Conservation (phyloP, 805 yeast genomes). For the Yamadazyma olivae region DNA sequence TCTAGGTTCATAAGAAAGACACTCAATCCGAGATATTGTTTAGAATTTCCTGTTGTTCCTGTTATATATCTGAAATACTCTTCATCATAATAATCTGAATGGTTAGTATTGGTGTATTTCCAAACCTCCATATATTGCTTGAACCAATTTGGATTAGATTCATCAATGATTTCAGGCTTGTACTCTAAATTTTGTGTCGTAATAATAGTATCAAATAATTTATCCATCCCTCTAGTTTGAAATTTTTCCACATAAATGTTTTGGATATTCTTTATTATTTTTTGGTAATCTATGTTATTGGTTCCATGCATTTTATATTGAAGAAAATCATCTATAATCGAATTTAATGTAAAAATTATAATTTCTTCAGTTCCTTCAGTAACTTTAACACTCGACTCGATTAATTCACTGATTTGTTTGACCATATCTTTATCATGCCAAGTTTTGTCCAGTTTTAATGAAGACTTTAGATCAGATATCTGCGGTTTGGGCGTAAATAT, state of each 20-base stretch:
- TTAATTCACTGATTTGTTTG: no score
- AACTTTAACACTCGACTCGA: neutral
- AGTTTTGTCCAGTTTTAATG: no score
- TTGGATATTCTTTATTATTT: no score
- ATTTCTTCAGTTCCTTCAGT: slow-evolving; percentile 1
- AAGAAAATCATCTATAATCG: neutral
- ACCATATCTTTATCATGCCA: no score
- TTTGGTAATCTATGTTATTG: neutral
- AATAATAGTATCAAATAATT: no score
- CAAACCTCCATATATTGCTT: slow-evolving; percentile 16
- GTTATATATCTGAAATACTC: slow-evolving; percentile 11
- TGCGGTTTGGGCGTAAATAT: no score
- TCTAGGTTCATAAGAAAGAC: slow-evolving; percentile 18
- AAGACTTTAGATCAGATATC: no score
- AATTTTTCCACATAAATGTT: no score
- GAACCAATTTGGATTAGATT: slow-evolving; percentile 13
- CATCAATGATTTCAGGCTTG: neutral
- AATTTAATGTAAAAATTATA: slow-evolving; percentile 2
- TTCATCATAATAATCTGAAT: slow-evolving; percentile 13
- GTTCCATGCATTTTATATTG: neutral
- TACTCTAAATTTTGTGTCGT: no score
- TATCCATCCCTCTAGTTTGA: no score
- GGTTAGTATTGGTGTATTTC: slow-evolving; percentile 16
- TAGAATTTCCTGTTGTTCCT: neutral
- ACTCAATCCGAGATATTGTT: neutral